Base-by-base conservation (phyloP, 169 alveolate genomes). In the Theileria luwenshuni region DNA sequence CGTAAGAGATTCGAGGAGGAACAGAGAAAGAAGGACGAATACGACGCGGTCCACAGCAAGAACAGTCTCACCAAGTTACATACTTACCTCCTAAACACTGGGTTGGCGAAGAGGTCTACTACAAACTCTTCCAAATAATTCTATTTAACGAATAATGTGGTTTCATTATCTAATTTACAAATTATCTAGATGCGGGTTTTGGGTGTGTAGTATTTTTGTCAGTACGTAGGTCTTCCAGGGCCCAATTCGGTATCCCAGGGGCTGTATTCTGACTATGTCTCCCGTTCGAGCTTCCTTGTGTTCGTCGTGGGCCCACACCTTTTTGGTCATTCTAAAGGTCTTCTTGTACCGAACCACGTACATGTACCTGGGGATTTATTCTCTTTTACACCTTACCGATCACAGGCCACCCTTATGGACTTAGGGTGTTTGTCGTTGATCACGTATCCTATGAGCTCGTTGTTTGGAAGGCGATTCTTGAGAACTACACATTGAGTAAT, bases 391-490 rank as follows among this genome's bases (percentile, higher is more conserved):
- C 19, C 47, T 2, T 54, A 90, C 94, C 94, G 83, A 72, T 93
- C 96, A 35, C 96, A 93, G 51, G 95, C 95, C 28, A 94, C 97
- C 49, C 97, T 77, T 58, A 94, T 91, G 42, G 94, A 73, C 69
- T 92, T 94, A 25, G 97, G 97, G 71, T 94, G 97, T 69, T 94
- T 94, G 87, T 94, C 97, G 81, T 94, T 94, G 74, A 94, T 90
- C 60, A 94, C 97, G 74, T 92, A 94, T 21, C 97, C 97, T 56
- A 88, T 72, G 83, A 93, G 88, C 77, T 93, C 96, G 60, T 93
- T 91, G 74, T 88, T 88, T 7, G 96, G 95, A 56, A 91, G 85
- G 54, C 85, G 83, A 67, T 93, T 93, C 83, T 90, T 92, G 83
- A 84, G 69, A 58, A 90, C 96, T 91, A 79, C 1, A 60, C 21